phyloP scores from a whole-genome alignment of 371 early-diverging fungal species.

The Mucor indicus region DNA sequence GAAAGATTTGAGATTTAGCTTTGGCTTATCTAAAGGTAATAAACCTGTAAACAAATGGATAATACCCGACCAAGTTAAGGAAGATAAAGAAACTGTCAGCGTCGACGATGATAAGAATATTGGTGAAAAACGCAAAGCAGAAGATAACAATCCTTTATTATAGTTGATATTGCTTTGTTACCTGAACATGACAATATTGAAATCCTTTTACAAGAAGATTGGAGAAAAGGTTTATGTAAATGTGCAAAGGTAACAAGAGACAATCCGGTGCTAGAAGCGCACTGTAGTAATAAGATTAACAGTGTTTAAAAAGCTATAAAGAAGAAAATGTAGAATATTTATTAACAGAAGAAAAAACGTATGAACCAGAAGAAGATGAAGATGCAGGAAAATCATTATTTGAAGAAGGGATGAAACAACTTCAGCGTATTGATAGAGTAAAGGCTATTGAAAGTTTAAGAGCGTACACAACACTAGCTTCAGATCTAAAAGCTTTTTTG shows the following conservation, averaged over 20 bases:
- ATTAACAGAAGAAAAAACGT: constrained; percentile 37
- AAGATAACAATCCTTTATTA: neutral
- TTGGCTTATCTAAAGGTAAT: constrained; percentile 34
- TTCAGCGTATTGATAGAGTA: constrained; percentile 70
- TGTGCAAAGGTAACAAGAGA: constrained; percentile 31
- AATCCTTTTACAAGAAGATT: constrained; percentile 47
- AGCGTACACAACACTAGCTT: constrained; percentile 50
- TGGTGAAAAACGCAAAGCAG: constrained; percentile 12
- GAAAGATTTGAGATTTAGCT: constrained; percentile 45
- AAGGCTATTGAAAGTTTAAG: constrained; percentile 68
- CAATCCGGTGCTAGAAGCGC: neutral
- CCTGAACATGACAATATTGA: constrained; percentile 27
- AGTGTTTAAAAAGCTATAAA: constrained; percentile 25
- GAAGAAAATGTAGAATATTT: constrained; percentile 23
- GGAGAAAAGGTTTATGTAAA: constrained; percentile 48
- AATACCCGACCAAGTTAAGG: neutral
- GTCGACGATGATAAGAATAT: neutral
- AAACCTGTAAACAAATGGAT: constrained; percentile 27
- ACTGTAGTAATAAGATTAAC: too few species aligned
- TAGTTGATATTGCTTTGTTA: constrained; percentile 13
- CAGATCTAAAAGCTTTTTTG: constrained; percentile 65
- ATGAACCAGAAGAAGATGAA: constrained; percentile 50
- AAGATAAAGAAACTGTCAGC: neutral
- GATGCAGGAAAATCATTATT: constrained; percentile 66
- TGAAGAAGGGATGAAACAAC: constrained; percentile 74